Evolutionary conservation across 2,329 filamentous ascomycete genomes (phyloP).

Genomic region (Metarhizium guizhouense): DNA sequence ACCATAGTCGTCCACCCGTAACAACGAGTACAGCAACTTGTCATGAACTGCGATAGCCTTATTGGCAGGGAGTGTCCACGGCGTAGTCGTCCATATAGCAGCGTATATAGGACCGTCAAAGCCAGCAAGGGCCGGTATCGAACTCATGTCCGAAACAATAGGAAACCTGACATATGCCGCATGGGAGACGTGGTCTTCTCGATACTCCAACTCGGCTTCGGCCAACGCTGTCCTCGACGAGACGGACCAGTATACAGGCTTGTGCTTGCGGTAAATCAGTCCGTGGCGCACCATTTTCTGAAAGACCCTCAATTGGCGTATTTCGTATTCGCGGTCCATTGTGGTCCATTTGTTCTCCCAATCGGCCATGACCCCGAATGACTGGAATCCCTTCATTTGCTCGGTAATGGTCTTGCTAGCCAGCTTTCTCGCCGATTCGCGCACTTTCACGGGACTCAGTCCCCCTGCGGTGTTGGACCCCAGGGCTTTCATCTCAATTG

Average conservation of each 20-base stretch:
- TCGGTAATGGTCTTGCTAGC: constrained; percentile 59
- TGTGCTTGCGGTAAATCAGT: constrained; percentile 68
- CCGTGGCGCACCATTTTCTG: constrained; percentile 64
- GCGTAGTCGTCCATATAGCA: constrained; percentile 98
- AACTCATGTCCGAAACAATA: constrained; percentile 36
- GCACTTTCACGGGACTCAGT: constrained; percentile 48
- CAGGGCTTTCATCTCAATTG: constrained; percentile 93
- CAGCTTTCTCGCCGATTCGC: constrained; percentile 54
- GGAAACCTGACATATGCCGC: constrained; percentile 77
- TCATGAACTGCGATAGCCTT: constrained; percentile 75
- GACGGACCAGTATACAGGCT: constrained; percentile 82
- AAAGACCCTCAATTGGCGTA: constrained; percentile 66
- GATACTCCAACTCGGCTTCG: constrained; percentile 79
- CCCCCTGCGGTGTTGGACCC: constrained; percentile 38
- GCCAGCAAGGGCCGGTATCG: constrained; percentile 24
- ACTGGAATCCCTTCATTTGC: constrained; percentile 65
- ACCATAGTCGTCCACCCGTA: constrained; percentile 47
- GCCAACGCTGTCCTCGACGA: constrained; percentile 72
- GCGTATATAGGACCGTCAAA: constrained; percentile 52
- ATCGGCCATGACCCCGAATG: constrained; percentile 71
- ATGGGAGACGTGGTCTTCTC: constrained; percentile 61
- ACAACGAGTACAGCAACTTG: constrained; percentile 63
- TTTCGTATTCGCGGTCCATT: constrained; percentile 68
- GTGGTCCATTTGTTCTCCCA: constrained; percentile 72
- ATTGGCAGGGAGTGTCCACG: constrained; percentile 94